These are phyloP conservation scores for Dysphania ambrosioides DNA, from an alignment of 148 eudicot species.

Conservation along the genomic window DNA sequence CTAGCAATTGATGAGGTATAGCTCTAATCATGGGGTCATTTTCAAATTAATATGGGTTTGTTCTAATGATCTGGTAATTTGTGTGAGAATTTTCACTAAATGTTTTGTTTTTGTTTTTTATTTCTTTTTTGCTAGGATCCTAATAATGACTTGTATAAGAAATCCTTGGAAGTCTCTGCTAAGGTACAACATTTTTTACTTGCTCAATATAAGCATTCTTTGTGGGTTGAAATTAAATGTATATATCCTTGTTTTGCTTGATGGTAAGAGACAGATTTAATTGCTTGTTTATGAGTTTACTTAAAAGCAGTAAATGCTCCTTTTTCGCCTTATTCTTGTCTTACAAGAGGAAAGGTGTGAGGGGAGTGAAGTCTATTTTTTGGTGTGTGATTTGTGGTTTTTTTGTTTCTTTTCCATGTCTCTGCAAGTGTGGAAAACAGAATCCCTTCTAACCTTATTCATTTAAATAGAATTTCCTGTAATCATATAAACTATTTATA, in stretches of 20 bases:
- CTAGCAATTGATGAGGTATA: slow-evolving; percentile 38
- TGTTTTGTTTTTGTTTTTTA: not conserved
- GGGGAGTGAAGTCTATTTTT: not conserved
- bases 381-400: no score
- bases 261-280: not conserved
- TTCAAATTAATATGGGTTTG: not conserved
- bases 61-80: not conserved
- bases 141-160: slow-evolving; percentile 36
- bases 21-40: not conserved
- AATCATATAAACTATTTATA: no score
- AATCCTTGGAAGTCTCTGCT: slow-evolving; percentile 37
- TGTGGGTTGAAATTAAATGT: not conserved
- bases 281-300: not conserved
- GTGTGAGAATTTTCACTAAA: not conserved
- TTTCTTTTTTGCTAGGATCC: slow-evolving; percentile 39
- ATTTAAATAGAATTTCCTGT: no score
- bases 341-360: not conserved
- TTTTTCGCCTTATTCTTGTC: not conserved
- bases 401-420: not conserved
- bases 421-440: not conserved
- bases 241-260: not conserved
- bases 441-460: no score
- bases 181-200: slow-evolving; percentile 32
- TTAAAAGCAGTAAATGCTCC: not conserved
- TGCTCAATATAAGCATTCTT: not conserved